Evolutionary conservation across 2,329 filamentous ascomycete genomes (phyloP), one percentile per base, ranked within the genome.

Genomic region (Aureobasidium melanogenum): DNA sequence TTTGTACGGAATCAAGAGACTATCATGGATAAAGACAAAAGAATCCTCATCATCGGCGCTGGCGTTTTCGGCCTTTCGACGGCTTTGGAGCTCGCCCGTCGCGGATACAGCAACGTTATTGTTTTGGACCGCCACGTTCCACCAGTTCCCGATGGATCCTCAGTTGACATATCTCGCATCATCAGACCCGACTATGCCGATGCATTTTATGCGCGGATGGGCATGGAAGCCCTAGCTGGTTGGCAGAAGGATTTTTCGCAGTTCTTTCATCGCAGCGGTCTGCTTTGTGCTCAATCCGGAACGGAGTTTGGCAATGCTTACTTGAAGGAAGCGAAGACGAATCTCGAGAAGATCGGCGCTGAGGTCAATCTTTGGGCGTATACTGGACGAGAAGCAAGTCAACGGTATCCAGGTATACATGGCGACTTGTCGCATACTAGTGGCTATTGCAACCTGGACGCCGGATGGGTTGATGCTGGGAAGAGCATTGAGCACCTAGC

Each of bases 131-230:
- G 54, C 28, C 30, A 32, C 34, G 28, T 7, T 15, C 39, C 54
- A 10, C 54, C 54, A 24, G 52, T 63, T 1, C 62, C 62, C 2
- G 74, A 76, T 62, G 74, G 73, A 1, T 73, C 72, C 5, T 26
- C 19, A 3, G 50, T 56, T 5, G 74, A 76, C 52, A 74, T 75
- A 28, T 75, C 74, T 1, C 69, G 74, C 1, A 67, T 75, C 1
- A 73, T 76, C 22, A 68, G 74, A 4, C 71, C 72, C 52, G 71
- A 73, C 60, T 73, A 73, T 39, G 67, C 66, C 0, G 70, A 73
- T 36, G 62, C 64, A 10, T 57, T 66, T 3, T 72, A 73, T 46
- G 55, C 68, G 2, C 56, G 54, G 0, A 64, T 73, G 22, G 70
- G 67, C 1, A 66, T 68, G 14, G 69, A 73, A 60, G 71, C 71